A percentile compares a stretch with the other conserved stretches of the same genome.
These are phyloP conservation scores for Ormosia semicastrata DNA, from an alignment of 306 rosid genomes.

Conservation along the genomic window DNA sequence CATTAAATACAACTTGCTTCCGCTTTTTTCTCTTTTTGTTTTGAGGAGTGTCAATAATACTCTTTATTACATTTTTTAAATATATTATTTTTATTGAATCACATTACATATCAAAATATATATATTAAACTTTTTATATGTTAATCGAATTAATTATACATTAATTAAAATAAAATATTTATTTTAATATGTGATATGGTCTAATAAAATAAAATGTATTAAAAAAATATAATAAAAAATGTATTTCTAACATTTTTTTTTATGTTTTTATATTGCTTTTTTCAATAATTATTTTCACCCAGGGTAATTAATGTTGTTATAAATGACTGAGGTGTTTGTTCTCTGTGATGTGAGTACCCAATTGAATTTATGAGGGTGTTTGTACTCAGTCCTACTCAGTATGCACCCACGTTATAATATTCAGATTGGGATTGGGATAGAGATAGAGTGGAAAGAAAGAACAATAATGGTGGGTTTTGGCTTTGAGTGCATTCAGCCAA, in stretches of 20 bases:
- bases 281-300: neutral
- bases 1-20: conserved; percentile 26
- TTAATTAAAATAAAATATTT: no score
- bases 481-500: neutral
- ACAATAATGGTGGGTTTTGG: conserved; percentile 43
- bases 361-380: conserved; percentile 18
- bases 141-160: no score
- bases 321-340: conserved; percentile 23
- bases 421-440: neutral
- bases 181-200: no score
- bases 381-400: neutral
- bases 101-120: no score
- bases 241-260: no score
- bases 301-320: neutral
- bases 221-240: no score
- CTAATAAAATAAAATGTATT: no score
- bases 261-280: neutral
- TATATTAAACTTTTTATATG: no score
- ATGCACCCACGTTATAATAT: neutral
- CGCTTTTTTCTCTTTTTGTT: no score
- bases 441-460: neutral
- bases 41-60: no score
- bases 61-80: no score
- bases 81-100: no score
- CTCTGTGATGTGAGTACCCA: conserved; percentile 29